Percentiles rank a stretch among this genome's conserved stretches.
Evolutionary conservation across 1,139 yeast species (phyloP).

Genomic region (Lodderomyces beijingensis): DNA sequence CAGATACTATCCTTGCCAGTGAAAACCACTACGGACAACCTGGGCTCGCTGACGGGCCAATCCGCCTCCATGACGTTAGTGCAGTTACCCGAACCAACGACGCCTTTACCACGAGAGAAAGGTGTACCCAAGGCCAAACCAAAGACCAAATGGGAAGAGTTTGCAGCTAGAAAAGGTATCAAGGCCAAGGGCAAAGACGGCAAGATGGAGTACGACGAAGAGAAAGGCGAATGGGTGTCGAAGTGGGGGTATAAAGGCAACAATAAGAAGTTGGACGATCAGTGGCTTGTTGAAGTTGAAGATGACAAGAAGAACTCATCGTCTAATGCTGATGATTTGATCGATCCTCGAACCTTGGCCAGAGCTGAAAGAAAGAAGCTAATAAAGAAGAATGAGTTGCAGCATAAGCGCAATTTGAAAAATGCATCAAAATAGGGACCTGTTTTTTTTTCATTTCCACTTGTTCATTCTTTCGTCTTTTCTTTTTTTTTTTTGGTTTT

Average conservation of each 20-base stretch:
- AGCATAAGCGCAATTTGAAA: slow-evolving; percentile 77
- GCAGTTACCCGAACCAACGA: slow-evolving; percentile 78
- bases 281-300: slow-evolving; percentile 95
- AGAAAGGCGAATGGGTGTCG: slow-evolving; percentile 89
- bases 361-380: slow-evolving; percentile 83
- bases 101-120: slow-evolving; percentile 90
- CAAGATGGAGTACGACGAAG: slow-evolving; percentile 87
- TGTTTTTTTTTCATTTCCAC: no score
- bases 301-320: slow-evolving; percentile 42
- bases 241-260: slow-evolving; percentile 98
- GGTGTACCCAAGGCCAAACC: slow-evolving; percentile 90
- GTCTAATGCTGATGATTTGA: slow-evolving; percentile 63
- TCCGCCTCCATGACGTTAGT: slow-evolving; percentile 78
- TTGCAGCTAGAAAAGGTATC: slow-evolving; percentile 95
- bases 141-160: slow-evolving; percentile 93
- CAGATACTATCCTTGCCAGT: slow-evolving; percentile 88
- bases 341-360: slow-evolving; percentile 79
- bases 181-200: slow-evolving; percentile 87
- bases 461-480: no score
- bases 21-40: slow-evolving; percentile 75
- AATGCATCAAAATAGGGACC: slow-evolving; percentile 15
- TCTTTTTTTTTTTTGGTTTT: no score
- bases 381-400: slow-evolving; percentile 80
- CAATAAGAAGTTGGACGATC: slow-evolving; percentile 80
- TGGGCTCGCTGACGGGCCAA: slow-evolving; percentile 56